phyloP scores from a whole-genome alignment of 2,329 filamentous ascomycete genomes.

The Fusarium heterosporum region DNA sequence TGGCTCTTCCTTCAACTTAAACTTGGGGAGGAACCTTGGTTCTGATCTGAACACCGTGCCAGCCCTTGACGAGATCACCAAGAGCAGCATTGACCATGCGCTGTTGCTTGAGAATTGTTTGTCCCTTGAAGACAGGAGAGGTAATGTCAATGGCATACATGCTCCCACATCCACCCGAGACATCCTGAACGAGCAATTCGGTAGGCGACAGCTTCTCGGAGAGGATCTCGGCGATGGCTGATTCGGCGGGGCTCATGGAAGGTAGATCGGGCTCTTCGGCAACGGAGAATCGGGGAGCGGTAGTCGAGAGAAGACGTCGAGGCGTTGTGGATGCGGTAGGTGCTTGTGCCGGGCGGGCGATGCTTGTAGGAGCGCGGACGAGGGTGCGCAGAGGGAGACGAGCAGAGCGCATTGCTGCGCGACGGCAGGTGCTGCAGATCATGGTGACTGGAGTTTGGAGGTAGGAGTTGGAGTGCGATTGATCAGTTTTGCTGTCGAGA shows the following conservation, averaged over 20 bases:
- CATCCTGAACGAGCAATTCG: slow-evolving; percentile 76
- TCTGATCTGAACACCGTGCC: slow-evolving; percentile 86
- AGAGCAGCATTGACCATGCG: slow-evolving; percentile 81
- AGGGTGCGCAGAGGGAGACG: slow-evolving; percentile 27
- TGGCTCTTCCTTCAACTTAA: neutral
- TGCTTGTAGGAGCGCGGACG: slow-evolving; percentile 16
- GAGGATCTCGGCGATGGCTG: slow-evolving; percentile 68
- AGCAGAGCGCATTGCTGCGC: slow-evolving; percentile 42
- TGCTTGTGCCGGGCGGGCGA: slow-evolving; percentile 20
- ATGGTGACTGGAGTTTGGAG: slow-evolving; percentile 18
- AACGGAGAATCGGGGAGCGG: slow-evolving; percentile 19
- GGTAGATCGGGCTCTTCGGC: slow-evolving; percentile 37
- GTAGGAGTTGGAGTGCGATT: neutral
- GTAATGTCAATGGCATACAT: slow-evolving; percentile 89
- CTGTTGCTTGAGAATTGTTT: slow-evolving; percentile 83
- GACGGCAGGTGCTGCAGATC: slow-evolving; percentile 45
- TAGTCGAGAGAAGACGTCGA: slow-evolving; percentile 25
- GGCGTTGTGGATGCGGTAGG: slow-evolving; percentile 3
- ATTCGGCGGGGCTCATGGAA: slow-evolving; percentile 64
- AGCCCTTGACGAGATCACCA: slow-evolving; percentile 79
- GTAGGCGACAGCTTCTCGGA: slow-evolving; percentile 62
- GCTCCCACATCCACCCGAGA: slow-evolving; percentile 85
- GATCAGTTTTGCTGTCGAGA: slow-evolving; percentile 22
- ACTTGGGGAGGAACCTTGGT: slow-evolving; percentile 64
- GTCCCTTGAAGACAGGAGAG: slow-evolving; percentile 76